A percentile compares a stretch with the other conserved stretches of the same genome.
Conservation (phyloP, 305 asterid species). For the Solanum chacoense region DNA sequence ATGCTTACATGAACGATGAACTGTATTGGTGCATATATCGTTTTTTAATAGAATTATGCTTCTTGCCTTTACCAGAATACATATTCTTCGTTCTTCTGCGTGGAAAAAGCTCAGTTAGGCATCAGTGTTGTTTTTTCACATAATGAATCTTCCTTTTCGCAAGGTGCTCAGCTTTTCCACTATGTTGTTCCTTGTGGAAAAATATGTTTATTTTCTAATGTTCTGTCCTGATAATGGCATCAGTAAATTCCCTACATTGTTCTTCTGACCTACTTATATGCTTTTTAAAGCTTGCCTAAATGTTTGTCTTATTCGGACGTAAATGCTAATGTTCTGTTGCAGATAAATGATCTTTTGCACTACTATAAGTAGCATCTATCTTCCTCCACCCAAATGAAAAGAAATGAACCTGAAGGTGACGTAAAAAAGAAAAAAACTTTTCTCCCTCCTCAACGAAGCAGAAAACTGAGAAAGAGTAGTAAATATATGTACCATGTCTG, state of each 20-base stretch:
- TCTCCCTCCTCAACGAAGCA: neutral
- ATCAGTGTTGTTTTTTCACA: conserved; percentile 43
- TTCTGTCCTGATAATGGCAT: conserved; percentile 13
- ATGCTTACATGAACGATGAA: conserved; percentile 16
- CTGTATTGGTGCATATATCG: neutral
- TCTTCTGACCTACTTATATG: neutral
- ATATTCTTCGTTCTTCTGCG: neutral
- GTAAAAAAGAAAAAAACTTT: neutral
- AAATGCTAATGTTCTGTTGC: neutral
- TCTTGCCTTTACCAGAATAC: conserved; percentile 3
- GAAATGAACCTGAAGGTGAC: neutral
- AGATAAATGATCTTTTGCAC: neutral
- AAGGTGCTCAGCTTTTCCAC: conserved; percentile 20
- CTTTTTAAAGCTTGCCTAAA: neutral
- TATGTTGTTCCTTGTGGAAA: conserved; percentile 19
- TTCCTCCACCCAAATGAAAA: neutral
- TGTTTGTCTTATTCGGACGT: neutral
- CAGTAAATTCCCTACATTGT: neutral
- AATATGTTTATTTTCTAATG: conserved; percentile 14
- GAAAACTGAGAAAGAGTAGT: neutral
- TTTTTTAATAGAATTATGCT: conserved; percentile 6
- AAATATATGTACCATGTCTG: neutral
- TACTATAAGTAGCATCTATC: neutral
- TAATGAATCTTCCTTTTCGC: conserved; percentile 35
- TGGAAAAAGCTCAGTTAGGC: conserved; percentile 1